Evolutionary conservation across 1,139 yeast genomes (phyloP), one percentile per base, ranked within the genome.

Genomic region (Pichia sp.): DNA sequence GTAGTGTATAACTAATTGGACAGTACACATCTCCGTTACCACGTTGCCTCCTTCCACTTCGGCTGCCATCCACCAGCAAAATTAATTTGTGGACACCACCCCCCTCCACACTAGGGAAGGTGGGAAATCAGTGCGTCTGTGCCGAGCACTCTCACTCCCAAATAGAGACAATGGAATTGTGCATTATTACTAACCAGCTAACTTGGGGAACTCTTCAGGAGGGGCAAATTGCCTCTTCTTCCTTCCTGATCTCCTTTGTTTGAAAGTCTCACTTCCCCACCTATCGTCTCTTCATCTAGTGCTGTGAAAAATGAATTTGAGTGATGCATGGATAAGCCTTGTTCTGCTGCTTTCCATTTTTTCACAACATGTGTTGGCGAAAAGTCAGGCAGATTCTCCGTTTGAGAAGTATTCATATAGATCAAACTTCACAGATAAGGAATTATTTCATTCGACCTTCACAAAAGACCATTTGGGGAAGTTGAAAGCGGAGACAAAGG

Each of bases 401-500:
- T 56, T 58, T 50, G 46, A 55, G 33, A 59, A 57, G 47, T 58
- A 59, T 31, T 24, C 60, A 0, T 60, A 60, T 36, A 49, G 30
- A 27, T 58, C 64, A 6, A 50, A 55, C 14, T 54, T 55, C 34
- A 54, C 63, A 4, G 64, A 65, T 27, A 46, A 44, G 0, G 57
- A 63, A 51, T 41, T 66, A 9, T 63, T 53, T 38, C 63, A 61
- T 24, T 65, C 69, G 0, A 71, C 67, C 34, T 84, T 81, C 66
- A 80, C 84, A 0, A 76, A 75, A 12, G 61, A 64, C 2, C 90
- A 85, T 63, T 63, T 85, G 9, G 58, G 66, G 3, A 59, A 68
- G 14, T 73, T 85, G 38, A 74, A 73, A 59, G 66, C 74, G 24
- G 83, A 84, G 59, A 82, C 95, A 0, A 71, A 69, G 57, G 64